Conservation (phyloP, 495 filamentous ascomycete genomes). For the Beverwykella pulmonaria region DNA sequence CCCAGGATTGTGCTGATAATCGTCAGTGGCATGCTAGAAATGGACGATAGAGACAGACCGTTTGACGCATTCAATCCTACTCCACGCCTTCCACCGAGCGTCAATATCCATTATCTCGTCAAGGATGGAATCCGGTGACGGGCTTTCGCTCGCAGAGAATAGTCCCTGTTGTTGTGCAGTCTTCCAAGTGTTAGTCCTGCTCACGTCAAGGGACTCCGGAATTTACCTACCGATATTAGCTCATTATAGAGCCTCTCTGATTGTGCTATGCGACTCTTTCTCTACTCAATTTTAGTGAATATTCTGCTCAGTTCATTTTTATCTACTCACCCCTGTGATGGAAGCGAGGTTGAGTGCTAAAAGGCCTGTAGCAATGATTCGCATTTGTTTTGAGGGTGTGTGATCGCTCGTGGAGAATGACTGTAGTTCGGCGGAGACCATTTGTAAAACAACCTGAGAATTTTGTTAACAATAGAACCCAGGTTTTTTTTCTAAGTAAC, state of each 20-base stretch:
- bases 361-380: slow-evolving; percentile 53
- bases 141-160: slow-evolving; percentile 53
- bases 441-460: slow-evolving; percentile 48
- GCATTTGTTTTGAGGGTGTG: slow-evolving; percentile 47
- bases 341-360: slow-evolving; percentile 55
- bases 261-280: slow-evolving; percentile 52
- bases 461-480: too few relatives aligned
- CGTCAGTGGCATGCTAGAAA: neutral
- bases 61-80: slow-evolving; percentile 56
- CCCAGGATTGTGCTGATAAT: slow-evolving; percentile 52
- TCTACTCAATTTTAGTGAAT: slow-evolving; percentile 42
- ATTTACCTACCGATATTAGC: slow-evolving; percentile 55
- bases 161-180: slow-evolving; percentile 56
- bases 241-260: slow-evolving; percentile 57
- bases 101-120: slow-evolving; percentile 54
- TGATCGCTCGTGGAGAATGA: slow-evolving; percentile 49
- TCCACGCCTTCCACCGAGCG: slow-evolving; percentile 58
- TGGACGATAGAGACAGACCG: slow-evolving; percentile 41
- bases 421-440: slow-evolving; percentile 49
- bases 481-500: slow-evolving; percentile 2
- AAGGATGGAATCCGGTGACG: slow-evolving; percentile 53
- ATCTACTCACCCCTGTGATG: slow-evolving; percentile 52
- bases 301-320: neutral
- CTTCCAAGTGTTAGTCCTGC: slow-evolving; percentile 43
- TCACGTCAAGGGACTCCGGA: too few relatives aligned